phyloP scores from a whole-genome alignment of 1,284 basidiomycete genomes.

The Gyrodon tennesseensis region DNA sequence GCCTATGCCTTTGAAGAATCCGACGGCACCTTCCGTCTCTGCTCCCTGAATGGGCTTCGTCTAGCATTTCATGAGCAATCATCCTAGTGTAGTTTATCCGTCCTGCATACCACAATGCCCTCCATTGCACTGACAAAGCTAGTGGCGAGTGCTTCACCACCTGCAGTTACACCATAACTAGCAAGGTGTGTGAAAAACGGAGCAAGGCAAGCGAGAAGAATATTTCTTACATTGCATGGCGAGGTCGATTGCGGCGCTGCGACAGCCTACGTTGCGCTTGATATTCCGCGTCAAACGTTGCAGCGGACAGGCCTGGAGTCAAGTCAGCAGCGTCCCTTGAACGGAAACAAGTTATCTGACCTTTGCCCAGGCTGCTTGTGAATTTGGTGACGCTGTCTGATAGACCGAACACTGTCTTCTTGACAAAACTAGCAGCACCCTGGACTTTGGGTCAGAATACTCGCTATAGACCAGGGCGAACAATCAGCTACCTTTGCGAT shows the following conservation, averaged over 20 bases:
- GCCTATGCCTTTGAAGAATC: constrained; percentile 98
- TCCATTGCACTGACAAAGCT: constrained; percentile 96
- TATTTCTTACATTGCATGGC: constrained; percentile 82
- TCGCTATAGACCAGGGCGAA: constrained; percentile 6
- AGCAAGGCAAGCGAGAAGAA: constrained; percentile 6
- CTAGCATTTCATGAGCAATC: constrained; percentile 44
- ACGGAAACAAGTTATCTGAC: constrained; percentile 44
- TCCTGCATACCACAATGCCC: constrained; percentile 77
- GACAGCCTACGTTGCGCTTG: constrained; percentile 87
- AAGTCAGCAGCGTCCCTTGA: constrained; percentile 9
- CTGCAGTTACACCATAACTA: constrained; percentile 92
- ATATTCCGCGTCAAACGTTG: constrained; percentile 96
- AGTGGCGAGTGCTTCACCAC: constrained; percentile 91
- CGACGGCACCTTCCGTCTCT: constrained; percentile 89
- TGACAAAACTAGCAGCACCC: constrained; percentile 98
- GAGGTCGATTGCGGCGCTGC: constrained; percentile 90
- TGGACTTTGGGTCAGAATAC: constrained; percentile 41
- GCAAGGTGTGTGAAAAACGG: constrained; percentile 23
- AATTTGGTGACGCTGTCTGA: constrained; percentile 97
- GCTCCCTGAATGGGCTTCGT: constrained; percentile 97
- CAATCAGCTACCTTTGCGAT: constrained; percentile 75
- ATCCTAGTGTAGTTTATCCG: background rate
- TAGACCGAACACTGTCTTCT: constrained; percentile 98
- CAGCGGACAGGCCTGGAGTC: constrained; percentile 82
- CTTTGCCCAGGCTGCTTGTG: constrained; percentile 97